A percentile compares a stretch with the other conserved stretches of the same genome.
Evolutionary conservation across 2,329 filamentous ascomycete species (phyloP).

Genomic region (Raffaelea arxii): DNA sequence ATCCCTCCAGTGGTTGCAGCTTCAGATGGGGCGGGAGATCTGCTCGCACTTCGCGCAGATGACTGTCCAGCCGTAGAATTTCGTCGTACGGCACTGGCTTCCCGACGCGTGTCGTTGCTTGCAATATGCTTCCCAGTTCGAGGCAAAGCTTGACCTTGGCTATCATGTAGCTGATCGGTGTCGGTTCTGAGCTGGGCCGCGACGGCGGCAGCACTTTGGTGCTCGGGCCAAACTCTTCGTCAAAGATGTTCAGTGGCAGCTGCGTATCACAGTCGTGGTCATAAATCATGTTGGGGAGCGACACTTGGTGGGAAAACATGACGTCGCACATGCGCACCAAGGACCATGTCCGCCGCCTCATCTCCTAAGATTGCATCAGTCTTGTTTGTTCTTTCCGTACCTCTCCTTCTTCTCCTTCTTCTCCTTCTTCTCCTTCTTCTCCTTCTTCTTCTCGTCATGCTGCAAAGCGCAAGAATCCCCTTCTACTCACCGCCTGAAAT

Average conservation of each 20-base stretch:
- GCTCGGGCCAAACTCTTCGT: constrained; percentile 66
- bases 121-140: constrained; percentile 63
- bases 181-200: constrained; percentile 58
- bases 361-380: no score
- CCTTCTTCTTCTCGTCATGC: no score
- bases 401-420: no score
- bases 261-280: constrained; percentile 67
- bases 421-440: background rate
- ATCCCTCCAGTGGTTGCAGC: constrained; percentile 64
- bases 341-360: constrained; percentile 59
- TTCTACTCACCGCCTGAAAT: constrained; percentile 53
- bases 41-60: constrained; percentile 50
- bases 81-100: constrained; percentile 53
- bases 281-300: constrained; percentile 59
- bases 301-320: constrained; percentile 66
- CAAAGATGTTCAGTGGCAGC: constrained; percentile 68
- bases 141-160: constrained; percentile 58
- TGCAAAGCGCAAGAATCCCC: no score
- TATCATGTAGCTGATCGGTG: constrained; percentile 71
- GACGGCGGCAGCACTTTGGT: constrained; percentile 59
- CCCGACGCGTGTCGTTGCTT: constrained; percentile 48
- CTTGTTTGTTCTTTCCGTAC: no score
- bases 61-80: constrained; percentile 51
- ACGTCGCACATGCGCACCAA: constrained; percentile 65
- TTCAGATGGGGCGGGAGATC: constrained; percentile 72